Base-by-base conservation (phyloP, 345 rosid genomes). In the Angophora floribunda region DNA sequence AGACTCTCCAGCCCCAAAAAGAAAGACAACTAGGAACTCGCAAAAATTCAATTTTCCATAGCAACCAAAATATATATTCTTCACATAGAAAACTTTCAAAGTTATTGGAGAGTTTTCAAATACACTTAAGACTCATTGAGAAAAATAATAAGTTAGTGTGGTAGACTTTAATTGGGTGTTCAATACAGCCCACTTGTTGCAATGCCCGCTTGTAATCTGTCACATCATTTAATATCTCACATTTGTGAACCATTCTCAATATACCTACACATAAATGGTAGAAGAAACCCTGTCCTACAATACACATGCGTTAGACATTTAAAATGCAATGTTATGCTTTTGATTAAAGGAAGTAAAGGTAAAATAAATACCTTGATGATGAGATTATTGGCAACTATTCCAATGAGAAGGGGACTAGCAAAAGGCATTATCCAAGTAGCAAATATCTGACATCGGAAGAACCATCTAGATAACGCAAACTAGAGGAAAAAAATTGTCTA, bases 401-500 rank as follows among this genome's bases (percentile, higher is more conserved):
- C 99, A 87, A 97, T 96, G 87, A 97, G 98, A 93, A 96, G 95
- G 89, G 99, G 99, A 44, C 94, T 98, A 86, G 99, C 99, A 89
- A 97, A 90, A 47, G 99, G 99, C 89, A 97, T 93, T 87, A 96
- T 87, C 97, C 97, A 97, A 17, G 95, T 92, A 13, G 98, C 97
- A 13, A 95, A 85, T 87, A 97, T 92, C 86, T 96, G 91, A 88
- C 93, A 86, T 52, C 97, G 98, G 91, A 97, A 97, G 67, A 97
- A 92, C 99, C 99, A 97, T 87, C 99, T 99, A 86, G 99, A 96
- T 87, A 96, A 93, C 6, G 98, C 95, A 93, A 96, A 95, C 99
- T 99, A 97, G 85, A 96, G 93, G 91, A 97, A 95, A 93, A 97
- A 96, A 57, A 96, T 90, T 86, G 96, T 95, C 99, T 97, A 85